Evolutionary conservation across 306 rosid species (phyloP).

Genomic region (Senna tora): DNA sequence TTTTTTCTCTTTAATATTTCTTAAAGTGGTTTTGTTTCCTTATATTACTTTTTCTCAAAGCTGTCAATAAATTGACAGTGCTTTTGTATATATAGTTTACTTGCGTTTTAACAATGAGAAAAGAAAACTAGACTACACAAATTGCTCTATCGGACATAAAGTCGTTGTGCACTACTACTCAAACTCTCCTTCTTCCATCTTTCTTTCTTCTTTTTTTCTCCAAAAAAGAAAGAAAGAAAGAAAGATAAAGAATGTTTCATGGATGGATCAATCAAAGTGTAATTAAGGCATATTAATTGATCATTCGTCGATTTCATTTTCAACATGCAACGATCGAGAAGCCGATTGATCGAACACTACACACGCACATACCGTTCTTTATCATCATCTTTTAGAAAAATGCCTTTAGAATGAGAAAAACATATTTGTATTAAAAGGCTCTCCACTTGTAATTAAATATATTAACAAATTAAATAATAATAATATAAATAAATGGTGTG

Average conservation of each 20-base stretch:
- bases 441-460: slow-evolving; percentile 5
- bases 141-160: not conserved
- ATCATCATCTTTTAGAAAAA: not conserved
- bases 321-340: not conserved
- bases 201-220: not conserved
- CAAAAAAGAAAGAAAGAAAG: not conserved
- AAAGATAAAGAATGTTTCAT: not conserved
- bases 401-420: not conserved
- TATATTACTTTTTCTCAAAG: not conserved
- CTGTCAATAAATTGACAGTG: slow-evolving; percentile 2
- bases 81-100: not conserved
- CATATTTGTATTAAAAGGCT: no score
- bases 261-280: not conserved
- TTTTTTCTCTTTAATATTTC: not conserved
- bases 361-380: not conserved
- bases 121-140: not conserved
- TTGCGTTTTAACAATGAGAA: not conserved
- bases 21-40: not conserved
- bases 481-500: not conserved
- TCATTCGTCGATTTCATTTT: not conserved
- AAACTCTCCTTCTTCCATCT: not conserved
- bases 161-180: not conserved
- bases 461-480: no score
- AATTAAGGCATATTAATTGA: not conserved
- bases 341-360: no score